Evolutionary conservation across 495 filamentous ascomycete genomes (phyloP).

Genomic region (Penicillium parvum): DNA sequence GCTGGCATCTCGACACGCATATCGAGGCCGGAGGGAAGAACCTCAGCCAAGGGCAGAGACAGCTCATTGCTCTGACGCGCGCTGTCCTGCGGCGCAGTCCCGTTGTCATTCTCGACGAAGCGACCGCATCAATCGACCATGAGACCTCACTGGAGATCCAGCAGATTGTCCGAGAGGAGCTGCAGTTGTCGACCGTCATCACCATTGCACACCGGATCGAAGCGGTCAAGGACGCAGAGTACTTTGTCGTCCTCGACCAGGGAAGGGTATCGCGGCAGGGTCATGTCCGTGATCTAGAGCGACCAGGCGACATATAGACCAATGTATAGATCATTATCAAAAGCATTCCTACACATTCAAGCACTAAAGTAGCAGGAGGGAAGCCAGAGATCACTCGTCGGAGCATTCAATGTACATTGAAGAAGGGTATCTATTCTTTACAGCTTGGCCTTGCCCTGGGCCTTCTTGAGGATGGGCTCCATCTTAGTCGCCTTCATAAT

Average conservation of each 20-base stretch:
- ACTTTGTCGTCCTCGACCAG: constrained; percentile 64
- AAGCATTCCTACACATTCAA: background rate
- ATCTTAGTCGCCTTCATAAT: constrained; percentile 99
- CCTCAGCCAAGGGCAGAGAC: constrained; percentile 58
- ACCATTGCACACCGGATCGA: constrained; percentile 83
- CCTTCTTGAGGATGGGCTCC: constrained; percentile 89
- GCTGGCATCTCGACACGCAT: constrained; percentile 50
- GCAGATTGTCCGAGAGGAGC: constrained; percentile 67
- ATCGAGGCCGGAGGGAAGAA: constrained; percentile 57
- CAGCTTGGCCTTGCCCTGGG: constrained; percentile 80
- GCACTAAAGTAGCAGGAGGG: background rate
- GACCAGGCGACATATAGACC: background rate
- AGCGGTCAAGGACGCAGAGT: constrained; percentile 72
- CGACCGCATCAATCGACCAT: constrained; percentile 80
- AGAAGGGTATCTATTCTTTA: constrained; percentile 48
- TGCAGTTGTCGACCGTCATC: constrained; percentile 74
- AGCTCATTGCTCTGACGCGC: constrained; percentile 56
- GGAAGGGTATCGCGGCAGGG: constrained; percentile 48
- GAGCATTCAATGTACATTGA: constrained; percentile 13
- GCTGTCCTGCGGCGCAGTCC: constrained; percentile 56
- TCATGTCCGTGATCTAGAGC: constrained; percentile 27
- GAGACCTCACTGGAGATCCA: constrained; percentile 76
- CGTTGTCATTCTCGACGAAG: constrained; percentile 67
- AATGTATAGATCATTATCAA: background rate
- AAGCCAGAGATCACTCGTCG: background rate